Percentiles rank a stretch among this genome's conserved stretches.
These are phyloP conservation scores for Apiospora koreana DNA, from an alignment of 2,329 filamentous ascomycete species.

Conservation along the genomic window DNA sequence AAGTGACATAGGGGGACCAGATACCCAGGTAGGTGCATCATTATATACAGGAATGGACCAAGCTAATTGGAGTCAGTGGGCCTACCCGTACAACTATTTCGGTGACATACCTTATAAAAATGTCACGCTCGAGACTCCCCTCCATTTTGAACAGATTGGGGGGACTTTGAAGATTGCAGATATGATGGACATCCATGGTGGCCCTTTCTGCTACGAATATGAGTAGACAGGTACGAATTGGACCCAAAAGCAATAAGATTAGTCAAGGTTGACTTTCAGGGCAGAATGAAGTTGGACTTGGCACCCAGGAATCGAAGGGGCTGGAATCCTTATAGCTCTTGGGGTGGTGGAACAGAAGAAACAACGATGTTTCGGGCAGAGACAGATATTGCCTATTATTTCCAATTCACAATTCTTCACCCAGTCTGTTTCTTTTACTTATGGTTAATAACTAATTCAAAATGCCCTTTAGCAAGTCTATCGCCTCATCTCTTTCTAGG, in stretches of 20 bases:
- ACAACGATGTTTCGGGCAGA: background rate
- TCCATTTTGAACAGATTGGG: slow-evolving; percentile 17
- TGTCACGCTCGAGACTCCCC: slow-evolving; percentile 30
- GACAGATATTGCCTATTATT: background rate
- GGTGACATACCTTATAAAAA: slow-evolving; percentile 33
- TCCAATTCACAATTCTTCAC: too few relatives aligned
- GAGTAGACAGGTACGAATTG: slow-evolving; percentile 3
- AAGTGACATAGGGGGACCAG: slow-evolving; percentile 33
- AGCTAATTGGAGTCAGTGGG: slow-evolving; percentile 21
- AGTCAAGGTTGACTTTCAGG: background rate
- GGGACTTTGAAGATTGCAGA: slow-evolving; percentile 16
- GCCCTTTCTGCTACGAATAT: slow-evolving; percentile 20
- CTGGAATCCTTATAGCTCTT: background rate
- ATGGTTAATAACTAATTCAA: background rate
- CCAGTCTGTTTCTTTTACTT: background rate
- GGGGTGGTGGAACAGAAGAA: background rate
- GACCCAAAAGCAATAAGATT: background rate
- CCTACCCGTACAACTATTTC: slow-evolving; percentile 35
- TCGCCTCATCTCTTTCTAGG: background rate
- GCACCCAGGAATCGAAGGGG: background rate
- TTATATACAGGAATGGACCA: background rate
- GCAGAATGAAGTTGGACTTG: background rate
- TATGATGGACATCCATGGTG: slow-evolving; percentile 18
- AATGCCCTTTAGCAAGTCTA: background rate
- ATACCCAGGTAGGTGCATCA: slow-evolving; percentile 18